Base-by-base conservation (phyloP, 1,284 basidiomycete genomes). In the Schizophyllum amplum region DNA sequence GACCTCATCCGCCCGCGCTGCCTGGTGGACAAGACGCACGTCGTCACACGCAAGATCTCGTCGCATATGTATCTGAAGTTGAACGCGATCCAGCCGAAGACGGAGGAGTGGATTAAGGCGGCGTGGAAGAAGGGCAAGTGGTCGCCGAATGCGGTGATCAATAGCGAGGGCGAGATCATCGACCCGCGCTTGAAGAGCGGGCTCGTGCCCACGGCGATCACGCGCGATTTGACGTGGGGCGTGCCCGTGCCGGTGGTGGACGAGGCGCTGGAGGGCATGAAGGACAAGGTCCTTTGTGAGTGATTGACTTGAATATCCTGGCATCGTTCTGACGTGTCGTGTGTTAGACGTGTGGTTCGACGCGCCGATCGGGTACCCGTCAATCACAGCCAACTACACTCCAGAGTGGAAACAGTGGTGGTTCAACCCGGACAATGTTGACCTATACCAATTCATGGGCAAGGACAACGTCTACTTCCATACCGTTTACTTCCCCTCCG, bases 401-500 rank as follows among this genome's bases (percentile, higher is more conserved):
- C 77, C 87, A 52, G 87, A 97, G 62, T 99, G 97, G 97, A 85
- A 90, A 70, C 80, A 87, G 69, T 99, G 97, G 97, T 99, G 97
- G 97, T 87, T 92, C 70, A 91, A 96, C 69, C 48, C 48, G 21
- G 48, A 50, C 15, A 81, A 98, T 65, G 95, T 99, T 63, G 81
- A 86, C 64, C 77, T 99, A 55, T 98, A 93, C 75, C 97, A 99
- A 72, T 99, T 99, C 79, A 99, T 99, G 97, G 93, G 93, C 67
- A 96, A 96, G 72, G 93, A 96, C 71, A 96, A 98, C 64, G 92
- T 95, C 57, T 97, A 96, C 70, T 99, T 99, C 85, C 97, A 99
- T 72, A 95, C 94, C 1, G 87, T 99, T 56, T 94, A 95, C 68
- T 99, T 90, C 77, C 97, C 97, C 11, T 87, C 92, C 6, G 87